Percentiles rank a stretch among this genome's conserved stretches.
Conservation (phyloP, 2,329 filamentous ascomycete genomes). For the Diatrype stigma region DNA sequence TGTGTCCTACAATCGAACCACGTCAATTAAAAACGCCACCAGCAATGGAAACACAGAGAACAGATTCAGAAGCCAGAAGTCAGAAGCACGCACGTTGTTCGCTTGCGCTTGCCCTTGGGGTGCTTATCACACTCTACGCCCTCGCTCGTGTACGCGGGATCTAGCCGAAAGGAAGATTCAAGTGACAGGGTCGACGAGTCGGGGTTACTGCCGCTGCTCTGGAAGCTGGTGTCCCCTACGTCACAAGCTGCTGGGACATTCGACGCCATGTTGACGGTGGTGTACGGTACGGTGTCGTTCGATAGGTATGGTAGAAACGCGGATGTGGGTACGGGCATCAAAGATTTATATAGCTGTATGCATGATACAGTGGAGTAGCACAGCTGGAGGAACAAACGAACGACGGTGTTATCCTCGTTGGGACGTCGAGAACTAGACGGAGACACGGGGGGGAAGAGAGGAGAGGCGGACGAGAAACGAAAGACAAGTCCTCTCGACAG, state of each 20-base stretch:
- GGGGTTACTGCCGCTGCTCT: slow-evolving; percentile 22
- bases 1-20: slow-evolving; percentile 57
- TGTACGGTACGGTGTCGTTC: background rate
- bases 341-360: slow-evolving; percentile 16
- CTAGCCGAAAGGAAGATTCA: slow-evolving; percentile 30
- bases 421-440: slow-evolving; percentile 11
- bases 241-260: background rate
- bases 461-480: background rate
- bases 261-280: slow-evolving; percentile 12
- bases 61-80: slow-evolving; percentile 4
- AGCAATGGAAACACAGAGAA: background rate
- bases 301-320: slow-evolving; percentile 22
- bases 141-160: slow-evolving; percentile 24
- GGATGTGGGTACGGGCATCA: slow-evolving; percentile 19
- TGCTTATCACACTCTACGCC: slow-evolving; percentile 36
- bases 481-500: slow-evolving; percentile 1
- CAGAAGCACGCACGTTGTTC: slow-evolving; percentile 56
- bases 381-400: slow-evolving; percentile 12
- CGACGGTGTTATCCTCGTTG: slow-evolving; percentile 14
- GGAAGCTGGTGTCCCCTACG: slow-evolving; percentile 14
- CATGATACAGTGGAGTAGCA: slow-evolving; percentile 21
- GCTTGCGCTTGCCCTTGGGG: slow-evolving; percentile 58
- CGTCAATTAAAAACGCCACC: slow-evolving; percentile 15
- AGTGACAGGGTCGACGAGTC: slow-evolving; percentile 29
- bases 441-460: slow-evolving; percentile 1